Conservation (phyloP, 2,329 filamentous ascomycete genomes). For the Aspergillus versicolor region DNA sequence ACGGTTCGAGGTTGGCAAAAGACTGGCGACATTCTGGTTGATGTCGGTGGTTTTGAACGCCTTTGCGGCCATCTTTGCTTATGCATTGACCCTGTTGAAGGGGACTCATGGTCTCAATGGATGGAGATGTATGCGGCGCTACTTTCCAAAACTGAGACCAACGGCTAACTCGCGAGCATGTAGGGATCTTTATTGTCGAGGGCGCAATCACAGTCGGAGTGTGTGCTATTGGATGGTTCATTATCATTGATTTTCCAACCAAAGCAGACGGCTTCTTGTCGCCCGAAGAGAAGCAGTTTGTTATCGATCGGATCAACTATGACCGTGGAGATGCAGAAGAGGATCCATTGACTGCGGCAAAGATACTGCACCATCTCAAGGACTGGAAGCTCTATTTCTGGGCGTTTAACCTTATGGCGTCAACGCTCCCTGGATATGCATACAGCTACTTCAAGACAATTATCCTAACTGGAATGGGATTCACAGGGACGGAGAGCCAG, state of each 20-base stretch:
- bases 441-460: conserved; percentile 41
- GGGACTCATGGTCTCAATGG: conserved; percentile 32
- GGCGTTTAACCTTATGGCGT: conserved; percentile 34
- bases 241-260: conserved; percentile 43
- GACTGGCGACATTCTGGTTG: conserved; percentile 24
- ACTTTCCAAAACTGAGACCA: not conserved
- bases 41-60: conserved; percentile 23
- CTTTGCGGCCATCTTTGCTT: conserved; percentile 39
- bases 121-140: conserved; percentile 19
- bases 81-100: conserved; percentile 32
- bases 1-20: conserved; percentile 36
- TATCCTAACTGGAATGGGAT: conserved; percentile 40
- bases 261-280: conserved; percentile 26
- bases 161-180: not conserved
- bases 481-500: conserved; percentile 31
- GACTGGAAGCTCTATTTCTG: conserved; percentile 40
- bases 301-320: conserved; percentile 37
- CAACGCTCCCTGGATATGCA: conserved; percentile 32
- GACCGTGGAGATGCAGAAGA: conserved; percentile 36
- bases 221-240: conserved; percentile 31
- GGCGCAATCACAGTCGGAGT: conserved; percentile 32
- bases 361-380: conserved; percentile 28
- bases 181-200: conserved; percentile 28
- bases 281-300: conserved; percentile 24
- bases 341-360: conserved; percentile 22